Conservation (phyloP, 345 rosid species). For the Eucalyptus microcorys region DNA sequence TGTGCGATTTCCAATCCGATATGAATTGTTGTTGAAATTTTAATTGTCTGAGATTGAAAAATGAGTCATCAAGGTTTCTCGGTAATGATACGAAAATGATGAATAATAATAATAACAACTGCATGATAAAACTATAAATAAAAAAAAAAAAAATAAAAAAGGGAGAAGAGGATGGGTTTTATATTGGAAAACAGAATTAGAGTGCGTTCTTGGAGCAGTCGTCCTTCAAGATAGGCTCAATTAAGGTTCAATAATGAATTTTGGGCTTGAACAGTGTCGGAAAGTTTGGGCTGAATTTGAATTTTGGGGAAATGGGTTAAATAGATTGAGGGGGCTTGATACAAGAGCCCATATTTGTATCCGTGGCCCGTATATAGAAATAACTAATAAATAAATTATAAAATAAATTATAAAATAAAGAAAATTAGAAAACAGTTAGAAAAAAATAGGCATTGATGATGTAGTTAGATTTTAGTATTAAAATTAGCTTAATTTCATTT, state of each 20-base stretch:
- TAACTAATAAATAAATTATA: no score
- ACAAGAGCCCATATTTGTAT: neutral
- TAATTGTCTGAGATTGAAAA: neutral
- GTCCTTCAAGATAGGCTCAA: neutral
- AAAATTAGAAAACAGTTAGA: neutral
- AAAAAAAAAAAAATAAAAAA: no score
- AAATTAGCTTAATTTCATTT: neutral
- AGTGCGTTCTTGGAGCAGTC: no score
- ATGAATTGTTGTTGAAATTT: neutral
- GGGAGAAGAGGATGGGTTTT: neutral
- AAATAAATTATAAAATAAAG: no score
- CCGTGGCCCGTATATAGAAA: neutral
- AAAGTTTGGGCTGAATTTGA: neutral
- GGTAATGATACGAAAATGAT: neutral
- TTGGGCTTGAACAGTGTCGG: neutral
- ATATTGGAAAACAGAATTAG: neutral
- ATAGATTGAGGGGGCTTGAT: neutral
- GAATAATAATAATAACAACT: no score
- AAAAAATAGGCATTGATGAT: neutral
- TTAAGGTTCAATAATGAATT: neutral
- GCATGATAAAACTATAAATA: no score
- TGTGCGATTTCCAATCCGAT: neutral
- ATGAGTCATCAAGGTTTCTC: neutral
- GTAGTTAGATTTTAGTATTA: neutral
- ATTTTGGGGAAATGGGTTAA: neutral